Percentiles rank a stretch among this genome's conserved stretches.
Evolutionary conservation across 1,284 basidiomycete species (phyloP).

Genomic region (Marasmius oreades): DNA sequence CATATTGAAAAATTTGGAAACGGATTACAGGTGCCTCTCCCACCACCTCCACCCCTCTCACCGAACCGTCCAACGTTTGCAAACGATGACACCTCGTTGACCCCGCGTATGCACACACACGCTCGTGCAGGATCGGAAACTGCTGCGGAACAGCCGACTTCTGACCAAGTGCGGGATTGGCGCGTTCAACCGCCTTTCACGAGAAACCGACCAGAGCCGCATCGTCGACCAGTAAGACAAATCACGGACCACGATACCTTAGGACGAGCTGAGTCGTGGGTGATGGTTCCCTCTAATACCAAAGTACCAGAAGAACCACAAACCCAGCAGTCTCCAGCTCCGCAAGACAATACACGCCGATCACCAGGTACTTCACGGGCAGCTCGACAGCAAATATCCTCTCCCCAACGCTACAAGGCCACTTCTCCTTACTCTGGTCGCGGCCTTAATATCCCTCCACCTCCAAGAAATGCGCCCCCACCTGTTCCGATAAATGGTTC

Average conservation of each 20-base stretch:
- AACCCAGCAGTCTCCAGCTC: constrained; percentile 21
- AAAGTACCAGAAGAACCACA: constrained; percentile 17
- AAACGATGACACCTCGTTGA: constrained; percentile 35
- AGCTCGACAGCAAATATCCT: constrained; percentile 23
- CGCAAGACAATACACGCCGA: constrained; percentile 8
- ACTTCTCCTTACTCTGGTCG: constrained; percentile 29
- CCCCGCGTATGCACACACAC: constrained; percentile 34
- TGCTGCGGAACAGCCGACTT: constrained; percentile 44
- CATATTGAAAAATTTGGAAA: constrained; percentile 29
- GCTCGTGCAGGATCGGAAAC: constrained; percentile 48
- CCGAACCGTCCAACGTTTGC: constrained; percentile 42
- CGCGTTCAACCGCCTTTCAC: constrained; percentile 27
- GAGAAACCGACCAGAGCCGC: constrained; percentile 1
- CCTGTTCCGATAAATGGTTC: constrained; percentile 23
- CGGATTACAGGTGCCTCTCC: constrained; percentile 23
- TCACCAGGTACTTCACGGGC: constrained; percentile 20
- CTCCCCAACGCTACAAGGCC: constrained; percentile 26
- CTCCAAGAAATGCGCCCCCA: constrained; percentile 37
- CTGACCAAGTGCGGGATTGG: constrained; percentile 20
- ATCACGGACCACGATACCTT: constrained; percentile 21
- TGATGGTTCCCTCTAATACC: constrained; percentile 9
- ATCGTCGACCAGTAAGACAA: constrained; percentile 24
- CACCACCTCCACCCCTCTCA: constrained; percentile 41
- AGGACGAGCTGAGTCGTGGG: constrained; percentile 34
- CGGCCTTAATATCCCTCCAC: constrained; percentile 30